Evolutionary conservation across 2,329 filamentous ascomycete genomes (phyloP).

Genomic region (Pseudopithomyces maydicus): DNA sequence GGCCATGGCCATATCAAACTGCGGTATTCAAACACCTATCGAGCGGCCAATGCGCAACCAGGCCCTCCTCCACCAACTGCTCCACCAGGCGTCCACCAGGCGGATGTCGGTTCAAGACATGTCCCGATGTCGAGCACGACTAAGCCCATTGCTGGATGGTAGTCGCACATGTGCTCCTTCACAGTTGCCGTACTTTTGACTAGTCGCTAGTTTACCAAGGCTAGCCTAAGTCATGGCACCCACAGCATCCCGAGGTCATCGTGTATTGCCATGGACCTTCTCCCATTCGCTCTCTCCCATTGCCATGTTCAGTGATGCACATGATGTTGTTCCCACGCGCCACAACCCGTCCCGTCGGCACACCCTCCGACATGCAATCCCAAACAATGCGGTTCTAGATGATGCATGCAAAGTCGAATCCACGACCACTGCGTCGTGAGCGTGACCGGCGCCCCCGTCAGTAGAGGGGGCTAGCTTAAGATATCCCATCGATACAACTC

Average conservation of each 20-base stretch:
- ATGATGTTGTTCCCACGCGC: background rate
- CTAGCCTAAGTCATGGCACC: too few species aligned
- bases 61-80: background rate
- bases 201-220: too few species aligned
- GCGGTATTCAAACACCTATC: conserved; percentile 4
- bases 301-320: background rate
- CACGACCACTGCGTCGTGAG: conserved; percentile 1
- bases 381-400: conserved; percentile 2
- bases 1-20: background rate
- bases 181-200: too few species aligned
- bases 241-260: background rate
- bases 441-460: background rate
- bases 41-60: background rate
- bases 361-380: background rate
- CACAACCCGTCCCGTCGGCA: background rate
- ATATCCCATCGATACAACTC: background rate
- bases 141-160: too few species aligned
- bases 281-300: background rate
- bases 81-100: background rate
- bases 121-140: too few species aligned
- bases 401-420: conserved; percentile 9
- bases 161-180: too few species aligned
- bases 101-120: background rate
- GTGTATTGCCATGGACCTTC: background rate
- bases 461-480: background rate